Conservation (phyloP, 805 yeast genomes). For the Kluyveromyces wickerhamii region DNA sequence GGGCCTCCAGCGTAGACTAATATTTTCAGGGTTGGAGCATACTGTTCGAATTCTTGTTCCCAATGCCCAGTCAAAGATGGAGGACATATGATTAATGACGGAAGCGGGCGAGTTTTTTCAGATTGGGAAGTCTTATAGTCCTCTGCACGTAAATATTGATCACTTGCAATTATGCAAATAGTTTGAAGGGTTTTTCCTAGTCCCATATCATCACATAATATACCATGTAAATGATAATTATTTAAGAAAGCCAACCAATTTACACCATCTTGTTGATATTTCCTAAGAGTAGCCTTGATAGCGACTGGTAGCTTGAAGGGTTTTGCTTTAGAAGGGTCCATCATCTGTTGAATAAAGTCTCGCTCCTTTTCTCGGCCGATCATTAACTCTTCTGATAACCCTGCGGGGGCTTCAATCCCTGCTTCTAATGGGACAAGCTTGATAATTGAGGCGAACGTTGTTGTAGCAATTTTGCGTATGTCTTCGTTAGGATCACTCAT, state of each 20-base stretch:
- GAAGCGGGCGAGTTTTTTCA: conserved; percentile 63
- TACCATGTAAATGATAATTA: conserved; percentile 93
- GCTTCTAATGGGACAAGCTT: conserved; percentile 95
- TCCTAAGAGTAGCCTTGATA: conserved; percentile 85
- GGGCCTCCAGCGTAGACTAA: conserved; percentile 95
- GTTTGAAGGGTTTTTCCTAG: conserved; percentile 95
- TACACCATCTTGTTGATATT: conserved; percentile 97
- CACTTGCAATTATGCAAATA: conserved; percentile 93
- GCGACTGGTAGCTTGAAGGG: conserved; percentile 85
- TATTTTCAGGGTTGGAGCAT: conserved; percentile 79
- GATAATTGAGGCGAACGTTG: conserved; percentile 93
- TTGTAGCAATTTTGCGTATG: conserved; percentile 84
- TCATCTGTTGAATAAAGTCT: conserved; percentile 92
- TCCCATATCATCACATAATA: conserved; percentile 99
- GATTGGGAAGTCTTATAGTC: conserved; percentile 52
- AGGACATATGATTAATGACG: conserved; percentile 87
- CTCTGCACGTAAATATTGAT: conserved; percentile 77
- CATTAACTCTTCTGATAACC: conserved; percentile 74
- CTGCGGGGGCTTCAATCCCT: conserved; percentile 92
- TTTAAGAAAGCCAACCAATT: conserved; percentile 96
- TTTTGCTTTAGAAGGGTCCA: conserved; percentile 88
- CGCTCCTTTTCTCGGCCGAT: conserved; percentile 91
- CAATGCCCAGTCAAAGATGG: conserved; percentile 98
- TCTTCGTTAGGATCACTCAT: conserved; percentile 94
- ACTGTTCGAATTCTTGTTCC: conserved; percentile 90